Base-by-base conservation (phyloP, 2,329 filamentous ascomycete genomes). In the Stemphylium vesicarium region DNA sequence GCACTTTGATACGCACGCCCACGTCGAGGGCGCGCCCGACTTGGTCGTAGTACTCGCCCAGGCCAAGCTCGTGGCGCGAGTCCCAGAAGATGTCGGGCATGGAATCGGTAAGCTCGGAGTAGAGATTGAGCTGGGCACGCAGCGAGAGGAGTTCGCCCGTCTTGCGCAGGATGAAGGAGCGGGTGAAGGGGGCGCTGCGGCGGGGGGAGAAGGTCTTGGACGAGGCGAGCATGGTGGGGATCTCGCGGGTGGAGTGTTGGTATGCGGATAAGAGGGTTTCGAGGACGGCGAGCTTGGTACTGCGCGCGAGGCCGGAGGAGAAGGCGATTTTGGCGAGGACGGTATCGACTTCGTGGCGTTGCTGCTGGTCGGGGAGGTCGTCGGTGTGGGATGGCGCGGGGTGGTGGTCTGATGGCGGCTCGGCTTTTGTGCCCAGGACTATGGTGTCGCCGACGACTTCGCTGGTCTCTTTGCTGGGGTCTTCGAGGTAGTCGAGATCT, bases 81-180 rank as follows among this genome's bases (percentile, higher is more conserved):
- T 99, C 95, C 95, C 95, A 99, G 78, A 99, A 97, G 40, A 98
- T 86, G 76, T 99, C 95, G 0, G 95, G 95, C 15, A 98, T 83
- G 15, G 91, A 92, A 77, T 99, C 95, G 0, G 95, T 98, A 31
- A 99, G 85, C 76, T 98, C 95, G 1, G 92, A 96, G 79, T 98
- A 98, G 65, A 98, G 89, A 72, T 99, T 99, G 43, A 99, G 83
- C 69, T 96, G 92, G 0, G 94, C 94, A 41, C 95, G 88, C 46
- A 98, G 86, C 68, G 88, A 89, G 15, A 98, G 84, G 6, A 99
- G 83, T 75, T 98, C 92, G 56, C 95, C 95, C 0, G 95, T 98
- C 77, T 97, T 96, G 63, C 91, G 88, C 22, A 98, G 82, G 70
- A 98, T 94, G 75, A 96, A 94, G 49, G 84, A 83, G 47, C 92